Conservation (phyloP, 768 basidiomycete species). For the Cyathus striatus region DNA sequence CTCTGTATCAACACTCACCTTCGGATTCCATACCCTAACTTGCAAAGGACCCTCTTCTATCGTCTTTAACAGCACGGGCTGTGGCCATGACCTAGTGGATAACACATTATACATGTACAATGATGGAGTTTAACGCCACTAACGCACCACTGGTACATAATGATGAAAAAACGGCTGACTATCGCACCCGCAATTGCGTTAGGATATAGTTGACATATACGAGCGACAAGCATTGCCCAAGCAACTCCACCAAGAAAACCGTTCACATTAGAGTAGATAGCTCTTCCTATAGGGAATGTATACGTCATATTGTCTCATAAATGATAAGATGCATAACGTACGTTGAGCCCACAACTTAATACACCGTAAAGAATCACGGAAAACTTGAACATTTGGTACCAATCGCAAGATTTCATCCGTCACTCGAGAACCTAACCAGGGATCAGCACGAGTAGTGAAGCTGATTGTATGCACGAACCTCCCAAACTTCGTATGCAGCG, state of each 20-base stretch:
- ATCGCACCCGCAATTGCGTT: conserved; percentile 92
- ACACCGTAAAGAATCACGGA: conserved; percentile 90
- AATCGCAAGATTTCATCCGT: conserved; percentile 94
- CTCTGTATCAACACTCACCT: conserved; percentile 37
- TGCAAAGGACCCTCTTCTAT: conserved; percentile 93
- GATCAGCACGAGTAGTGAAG: conserved; percentile 6
- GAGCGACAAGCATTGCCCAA: conserved; percentile 98
- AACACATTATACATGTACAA: conserved; percentile 4
- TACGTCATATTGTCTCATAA: background rate
- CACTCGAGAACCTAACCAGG: conserved; percentile 75
- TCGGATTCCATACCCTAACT: conserved; percentile 97
- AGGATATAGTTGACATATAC: conserved; percentile 98
- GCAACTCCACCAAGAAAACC: conserved; percentile 98
- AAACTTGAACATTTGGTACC: conserved; percentile 91
- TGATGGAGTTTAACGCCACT: background rate
- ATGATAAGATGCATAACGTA: conserved; percentile 33
- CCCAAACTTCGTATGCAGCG: conserved; percentile 92
- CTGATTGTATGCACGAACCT: conserved; percentile 37
- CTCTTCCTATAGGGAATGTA: conserved; percentile 55
- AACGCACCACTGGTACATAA: conserved; percentile 92
- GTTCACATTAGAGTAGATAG: conserved; percentile 97
- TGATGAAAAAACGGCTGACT: conserved; percentile 96
- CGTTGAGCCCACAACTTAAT: conserved; percentile 98
- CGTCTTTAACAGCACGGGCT: conserved; percentile 94
- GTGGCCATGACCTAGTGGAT: conserved; percentile 94